These are phyloP conservation scores for Eimeria tenella DNA, from an alignment of 169 alveolate species.

Conservation along the genomic window DNA sequence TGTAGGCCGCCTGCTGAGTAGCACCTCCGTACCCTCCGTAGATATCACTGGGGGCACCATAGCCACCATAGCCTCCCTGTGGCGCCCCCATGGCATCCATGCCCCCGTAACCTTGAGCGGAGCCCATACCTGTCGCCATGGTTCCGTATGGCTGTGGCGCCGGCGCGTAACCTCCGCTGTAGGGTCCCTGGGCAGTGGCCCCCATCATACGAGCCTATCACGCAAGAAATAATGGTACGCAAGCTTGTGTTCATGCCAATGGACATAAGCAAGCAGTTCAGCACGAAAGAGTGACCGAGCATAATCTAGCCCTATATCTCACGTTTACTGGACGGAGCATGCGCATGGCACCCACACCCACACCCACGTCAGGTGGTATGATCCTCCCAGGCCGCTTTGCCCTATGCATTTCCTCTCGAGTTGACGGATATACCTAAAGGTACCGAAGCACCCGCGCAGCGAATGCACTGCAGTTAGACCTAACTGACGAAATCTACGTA, in stretches of 20 bases:
- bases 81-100: constrained; percentile 69
- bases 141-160: constrained; percentile 65
- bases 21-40: constrained; percentile 74
- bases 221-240: not conserved
- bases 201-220: constrained; percentile 65
- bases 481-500: too few relatives aligned
- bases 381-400: constrained; percentile 72
- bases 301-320: not conserved
- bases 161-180: constrained; percentile 61
- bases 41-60: constrained; percentile 40
- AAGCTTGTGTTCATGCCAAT: not conserved
- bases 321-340: constrained; percentile 58
- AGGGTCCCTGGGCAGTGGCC: constrained; percentile 59
- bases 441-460: not conserved
- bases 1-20: constrained; percentile 36
- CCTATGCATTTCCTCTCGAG: constrained; percentile 74
- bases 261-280: not conserved
- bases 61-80: constrained; percentile 67
- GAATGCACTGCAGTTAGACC: too few relatives aligned
- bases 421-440: constrained; percentile 72
- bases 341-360: constrained; percentile 73
- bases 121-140: constrained; percentile 46
- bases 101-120: constrained; percentile 66
- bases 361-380: constrained; percentile 44
- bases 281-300: not conserved